Evolutionary conservation across 1,284 basidiomycete genomes (phyloP), one percentile per base, ranked within the genome.

Genomic region (Cutaneotrichosporon sp.): DNA sequence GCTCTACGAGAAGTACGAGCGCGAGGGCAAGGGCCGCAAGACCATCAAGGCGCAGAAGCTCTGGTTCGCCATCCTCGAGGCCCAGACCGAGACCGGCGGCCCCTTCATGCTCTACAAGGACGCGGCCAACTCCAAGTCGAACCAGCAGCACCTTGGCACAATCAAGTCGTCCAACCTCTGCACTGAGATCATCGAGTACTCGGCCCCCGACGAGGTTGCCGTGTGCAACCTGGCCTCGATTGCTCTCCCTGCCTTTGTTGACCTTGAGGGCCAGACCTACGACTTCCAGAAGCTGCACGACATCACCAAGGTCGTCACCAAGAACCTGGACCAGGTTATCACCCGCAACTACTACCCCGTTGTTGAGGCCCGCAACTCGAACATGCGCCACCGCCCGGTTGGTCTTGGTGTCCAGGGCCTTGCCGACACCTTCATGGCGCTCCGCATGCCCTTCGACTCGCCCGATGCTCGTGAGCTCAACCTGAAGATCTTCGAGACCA

Each of bases 31-130:
- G 58, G 91, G 76, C 36, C 88, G 89, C 75, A 91, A 90, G 82
- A 87, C 87, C 22, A 84, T 99, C 72, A 89, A 94, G 67, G 97
- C 97, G 11, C 97, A 99, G 81, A 98, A 99, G 82, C 86, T 99
- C 49, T 99, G 97, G 95, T 98, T 97, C 78, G 92, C 95, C 51
- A 89, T 99, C 70, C 83, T 99, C 57, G 95, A 99, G 77, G 88
- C 94, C 10, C 97, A 99, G 81, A 94, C 95, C 70, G 97, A 99
- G 83, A 99, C 97, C 4, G 97, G 97, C 67, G 90, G 89, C 42
- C 97, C 97, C 5, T 99, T 97, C 84, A 98, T 99, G 90, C 83
- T 93, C 51, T 99, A 99, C 86, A 99, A 99, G 83, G 90, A 95
- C 75, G 84, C 88, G 38, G 87, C 89, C 59, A 95, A 94, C 77